These are phyloP conservation scores for Melanomma pulvis-pyrius DNA, from an alignment of 495 filamentous ascomycete genomes.

Conservation along the genomic window DNA sequence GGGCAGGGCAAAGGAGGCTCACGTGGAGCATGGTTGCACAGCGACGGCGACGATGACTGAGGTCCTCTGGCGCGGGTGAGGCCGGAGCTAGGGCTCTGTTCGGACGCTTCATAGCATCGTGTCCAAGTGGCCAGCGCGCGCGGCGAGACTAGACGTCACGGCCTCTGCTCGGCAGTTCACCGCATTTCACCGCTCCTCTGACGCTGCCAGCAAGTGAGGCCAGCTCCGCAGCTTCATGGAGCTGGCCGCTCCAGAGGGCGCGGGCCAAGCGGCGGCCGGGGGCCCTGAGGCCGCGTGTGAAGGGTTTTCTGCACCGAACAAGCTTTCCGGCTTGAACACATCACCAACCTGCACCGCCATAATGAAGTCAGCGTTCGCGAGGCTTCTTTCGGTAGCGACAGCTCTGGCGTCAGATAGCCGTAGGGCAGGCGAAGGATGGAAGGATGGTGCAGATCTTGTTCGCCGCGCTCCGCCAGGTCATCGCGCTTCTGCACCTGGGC, in stretches of 20 bases:
- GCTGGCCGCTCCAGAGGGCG: slow-evolving; percentile 4
- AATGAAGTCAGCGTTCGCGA: slow-evolving; percentile 38
- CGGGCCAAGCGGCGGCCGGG: slow-evolving; percentile 1
- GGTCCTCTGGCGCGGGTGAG: slow-evolving; percentile 28
- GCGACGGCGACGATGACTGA: slow-evolving; percentile 2
- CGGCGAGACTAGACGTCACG: slow-evolving; percentile 19
- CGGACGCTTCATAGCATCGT: slow-evolving; percentile 22
- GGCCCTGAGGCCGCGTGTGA: neutral
- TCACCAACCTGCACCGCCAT: slow-evolving; percentile 39
- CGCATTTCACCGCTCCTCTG: slow-evolving; percentile 30
- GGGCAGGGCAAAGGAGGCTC: slow-evolving; percentile 19
- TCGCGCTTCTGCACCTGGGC: slow-evolving; percentile 32
- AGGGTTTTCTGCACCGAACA: slow-evolving; percentile 17
- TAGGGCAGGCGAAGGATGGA: slow-evolving; percentile 35
- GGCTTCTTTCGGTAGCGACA: slow-evolving; percentile 38
- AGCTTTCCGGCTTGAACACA: slow-evolving; percentile 40
- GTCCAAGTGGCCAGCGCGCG: slow-evolving; percentile 3
- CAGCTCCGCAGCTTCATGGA: too few species aligned
- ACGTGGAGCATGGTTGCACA: slow-evolving; percentile 34
- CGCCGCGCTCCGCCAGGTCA: slow-evolving; percentile 38
- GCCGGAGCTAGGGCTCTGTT: slow-evolving; percentile 35
- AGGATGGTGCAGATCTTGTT: slow-evolving; percentile 38
- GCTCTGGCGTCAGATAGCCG: slow-evolving; percentile 34
- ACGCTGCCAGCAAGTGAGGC: neutral
- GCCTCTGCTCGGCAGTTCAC: slow-evolving; percentile 29